Conservation (phyloP, 495 filamentous ascomycete species). For the Penicillium simplicissimum region DNA sequence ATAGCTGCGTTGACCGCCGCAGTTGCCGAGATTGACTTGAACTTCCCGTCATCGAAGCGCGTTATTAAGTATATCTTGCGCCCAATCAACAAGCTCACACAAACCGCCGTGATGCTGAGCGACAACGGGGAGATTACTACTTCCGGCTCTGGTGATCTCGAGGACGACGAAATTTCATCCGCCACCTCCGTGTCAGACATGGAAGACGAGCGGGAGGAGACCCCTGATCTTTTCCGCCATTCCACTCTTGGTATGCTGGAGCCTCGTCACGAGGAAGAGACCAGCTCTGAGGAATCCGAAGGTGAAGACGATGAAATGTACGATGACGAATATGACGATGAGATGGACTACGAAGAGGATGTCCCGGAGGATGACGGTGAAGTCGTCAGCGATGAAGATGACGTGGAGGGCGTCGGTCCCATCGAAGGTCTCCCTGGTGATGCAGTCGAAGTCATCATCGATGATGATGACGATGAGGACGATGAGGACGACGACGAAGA, state of each 20-base stretch:
- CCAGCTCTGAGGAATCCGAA: conserved; percentile 62
- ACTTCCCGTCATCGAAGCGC: conserved; percentile 87
- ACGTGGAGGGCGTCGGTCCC: conserved; percentile 73
- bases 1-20: conserved; percentile 85
- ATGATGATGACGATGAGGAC: conserved; percentile 70
- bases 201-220: conserved; percentile 90
- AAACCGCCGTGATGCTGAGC: conserved; percentile 82
- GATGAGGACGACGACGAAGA: conserved; percentile 67
- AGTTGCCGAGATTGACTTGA: conserved; percentile 93
- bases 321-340: conserved; percentile 81
- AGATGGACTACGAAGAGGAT: conserved; percentile 88
- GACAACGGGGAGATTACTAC: conserved; percentile 71
- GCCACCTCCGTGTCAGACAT: conserved; percentile 87
- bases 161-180: conserved; percentile 87
- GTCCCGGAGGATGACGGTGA: conserved; percentile 76
- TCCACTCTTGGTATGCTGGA: conserved; percentile 95
- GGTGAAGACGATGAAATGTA: conserved; percentile 83
- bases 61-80: conserved; percentile 95
- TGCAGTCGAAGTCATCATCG: conserved; percentile 80
- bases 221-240: conserved; percentile 94
- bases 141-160: conserved; percentile 55
- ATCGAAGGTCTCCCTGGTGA: conserved; percentile 86
- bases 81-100: conserved; percentile 81
- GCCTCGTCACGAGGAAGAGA: conserved; percentile 75
- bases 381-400: conserved; percentile 84